Evolutionary conservation across 2,329 filamentous ascomycete genomes (phyloP), one percentile per base, ranked within the genome.

Genomic region (Xylariaceae sp.): DNA sequence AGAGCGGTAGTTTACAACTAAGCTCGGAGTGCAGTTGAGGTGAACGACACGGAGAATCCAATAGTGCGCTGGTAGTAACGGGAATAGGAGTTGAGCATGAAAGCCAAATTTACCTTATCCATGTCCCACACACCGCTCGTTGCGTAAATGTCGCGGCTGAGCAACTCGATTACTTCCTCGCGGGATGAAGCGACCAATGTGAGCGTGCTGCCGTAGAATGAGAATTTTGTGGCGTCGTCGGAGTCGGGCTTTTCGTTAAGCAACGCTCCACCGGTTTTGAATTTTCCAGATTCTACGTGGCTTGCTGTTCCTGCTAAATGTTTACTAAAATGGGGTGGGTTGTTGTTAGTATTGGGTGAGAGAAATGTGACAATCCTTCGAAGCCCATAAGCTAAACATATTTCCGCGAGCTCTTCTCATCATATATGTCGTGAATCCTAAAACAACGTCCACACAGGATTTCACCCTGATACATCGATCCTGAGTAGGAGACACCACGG

Each of bases 101-200:
- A 40, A 39, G 38, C 7, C 11, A n/a, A 39, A 63, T 66, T 61
- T 54, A 81, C 81, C 60, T 87, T 87, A 33, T 84, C 79, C 51
- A 87, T 64, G 73, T 96, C 89, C 90, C 90, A 96, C 9, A 95
- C 90, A 0, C 84, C 88, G 39, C 69, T 75, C 52, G 71, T 76
- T 10, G 77, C 74, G 70, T 95, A 96, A 10, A 90, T 73, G 71
- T 96, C 90, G 43, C 80, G 76, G 67, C 79, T 80, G 42, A 96
- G 66, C 45, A 78, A 63, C 59, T 86, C 78, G 38, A 85, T 66
- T 2, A 89, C 81, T 65, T 90, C 86, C 56, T 90, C 86, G 60
- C 78, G 82, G 9, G 77, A 83, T 54, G 81, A 78, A 7, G 87
- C 89, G 30, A 80, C 68, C 36, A 81, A 73, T 27, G 95, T 74